Evolutionary conservation across 306 rosid species (phyloP), one percentile per base, ranked within the genome.

Genomic region (Lathyrus tuberosus): DNA sequence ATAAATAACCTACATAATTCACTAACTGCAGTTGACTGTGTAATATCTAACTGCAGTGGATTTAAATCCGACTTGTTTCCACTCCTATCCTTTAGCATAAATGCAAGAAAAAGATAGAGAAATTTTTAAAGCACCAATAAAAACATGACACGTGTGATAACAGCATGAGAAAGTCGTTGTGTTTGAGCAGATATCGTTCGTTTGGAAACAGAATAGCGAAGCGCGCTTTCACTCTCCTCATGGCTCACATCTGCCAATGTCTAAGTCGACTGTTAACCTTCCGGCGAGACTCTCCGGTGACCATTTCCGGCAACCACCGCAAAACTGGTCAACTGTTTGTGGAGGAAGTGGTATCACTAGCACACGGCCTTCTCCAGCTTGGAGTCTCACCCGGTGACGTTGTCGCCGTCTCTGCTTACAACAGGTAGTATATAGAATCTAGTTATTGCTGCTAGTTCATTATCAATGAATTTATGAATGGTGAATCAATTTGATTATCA

Each of bases 221-320:
- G 26, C 42, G 43, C 24, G 70, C 61, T 49, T 49, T 67, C 71
- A 62, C 49, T 18, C 18, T 17, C 5, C 28, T 30, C 6, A 92
- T 89, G 95, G 69, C 71, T 65, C 98, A 94, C 68, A 87, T 94
- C 58, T 90, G 98, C 68, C 92, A 87, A 26, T 94, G 97, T 77
- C 78, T 94, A 62, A 87, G 51, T 70, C 85, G 81, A 78, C 13
- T 85, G 44, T 62, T 85, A 6, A 76, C 86, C 13, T 56, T 31
- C 69, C 81, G 87, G 37, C 80, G 71, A 6, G 48, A 72, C 9
- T 65, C 68, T 4, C 82, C 76, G 58, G 84, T 87, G 70, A 84
- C 78, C 0, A 42, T 90, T 17, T 9, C 83, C 76, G 85, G 86
- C 12, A 48, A 74, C 79, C 76, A 82, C 47, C 58, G 20, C 22